Base-by-base conservation (phyloP, 176 grass and related monocot genomes). In the Metroxylon sagu region DNA sequence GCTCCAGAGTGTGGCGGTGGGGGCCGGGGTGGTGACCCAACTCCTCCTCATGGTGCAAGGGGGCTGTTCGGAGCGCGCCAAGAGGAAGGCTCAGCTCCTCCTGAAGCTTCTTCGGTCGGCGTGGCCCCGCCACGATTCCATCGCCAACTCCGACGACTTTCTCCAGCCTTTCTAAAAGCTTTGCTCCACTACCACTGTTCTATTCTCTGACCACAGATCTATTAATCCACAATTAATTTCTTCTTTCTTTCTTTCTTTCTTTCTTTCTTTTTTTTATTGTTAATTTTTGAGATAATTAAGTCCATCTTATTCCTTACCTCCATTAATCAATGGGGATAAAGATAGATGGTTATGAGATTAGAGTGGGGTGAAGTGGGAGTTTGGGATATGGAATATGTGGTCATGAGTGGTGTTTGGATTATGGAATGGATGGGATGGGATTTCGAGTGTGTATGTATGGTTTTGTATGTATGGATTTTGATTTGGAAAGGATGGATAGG, bases 41-140 rank as follows among this genome's bases (percentile, higher is more conserved):
- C 72, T 98, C 25, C 71, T 98, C 1, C 19, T 98, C 3, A 81
- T 98, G 94, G 94, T 93, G 64, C 94, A 98, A 58, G 88, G 94
- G 7, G 88, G 88, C 0, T 92, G 79, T 74, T 98, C 94, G 2
- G 94, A 98, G 16, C 85, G 94, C 51, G 84, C 84, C 29, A 98
- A 98, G 74, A 79, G 88, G 58, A 98, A 98, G 56, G 84, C 88
- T 29, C 94, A 98, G 79, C 76, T 89, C 49, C 85, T 98, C 14
- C 81, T 98, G 0, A 98, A 98, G 76, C 76, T 93, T 35, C 70
- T 98, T 48, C 82, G 88, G 8, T 76, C 70, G 4, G 94, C 87
- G 2, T 92, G 87, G 88, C 85, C 88, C 0, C 59, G 54, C 54
- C 17, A 71, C 18, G 84, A 80, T 61, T 75, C 66, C 67, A 80